Conservation (phyloP, 768 basidiomycete species). For the Boletus edulis region DNA sequence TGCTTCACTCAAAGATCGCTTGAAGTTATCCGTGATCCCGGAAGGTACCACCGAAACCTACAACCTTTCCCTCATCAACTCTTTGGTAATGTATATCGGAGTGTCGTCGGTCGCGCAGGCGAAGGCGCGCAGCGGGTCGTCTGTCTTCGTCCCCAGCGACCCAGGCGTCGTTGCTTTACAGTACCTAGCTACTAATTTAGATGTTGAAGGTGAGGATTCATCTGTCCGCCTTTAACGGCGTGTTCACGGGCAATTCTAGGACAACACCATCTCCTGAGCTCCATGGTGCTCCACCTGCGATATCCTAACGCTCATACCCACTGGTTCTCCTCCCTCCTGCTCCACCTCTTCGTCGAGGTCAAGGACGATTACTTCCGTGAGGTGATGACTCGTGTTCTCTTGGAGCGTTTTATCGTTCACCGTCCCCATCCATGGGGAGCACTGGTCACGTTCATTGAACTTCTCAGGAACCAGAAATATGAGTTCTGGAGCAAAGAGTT, state of each 20-base stretch:
- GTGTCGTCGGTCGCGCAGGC: slow-evolving; percentile 88
- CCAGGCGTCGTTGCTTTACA: slow-evolving; percentile 84
- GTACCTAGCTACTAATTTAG: slow-evolving; percentile 79
- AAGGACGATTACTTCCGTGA: slow-evolving; percentile 76
- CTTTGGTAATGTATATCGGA: slow-evolving; percentile 95
- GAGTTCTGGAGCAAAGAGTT: slow-evolving; percentile 91
- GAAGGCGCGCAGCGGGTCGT: slow-evolving; percentile 79
- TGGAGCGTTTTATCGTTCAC: slow-evolving; percentile 92
- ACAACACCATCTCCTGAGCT: slow-evolving; percentile 90
- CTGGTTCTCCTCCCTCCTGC: slow-evolving; percentile 92
- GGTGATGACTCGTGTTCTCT: slow-evolving; percentile 82
- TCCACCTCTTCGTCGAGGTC: slow-evolving; percentile 83
- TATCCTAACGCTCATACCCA: slow-evolving; percentile 98
- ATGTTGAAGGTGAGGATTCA: slow-evolving; percentile 75
- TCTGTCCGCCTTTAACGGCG: not conserved
- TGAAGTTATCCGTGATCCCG: slow-evolving; percentile 49
- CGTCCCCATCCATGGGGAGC: slow-evolving; percentile 98
- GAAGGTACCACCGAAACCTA: slow-evolving; percentile 60
- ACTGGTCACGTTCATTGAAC: slow-evolving; percentile 88
- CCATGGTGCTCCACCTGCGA: slow-evolving; percentile 92
- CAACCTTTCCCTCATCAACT: slow-evolving; percentile 88
- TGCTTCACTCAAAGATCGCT: slow-evolving; percentile 73
- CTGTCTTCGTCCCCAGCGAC: slow-evolving; percentile 77
- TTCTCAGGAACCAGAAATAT: slow-evolving; percentile 87
- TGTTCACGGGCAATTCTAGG: slow-evolving; percentile 44